phyloP scores from a whole-genome alignment of 345 rosid genomes.

The Arabidopsis thaliana region DNA sequence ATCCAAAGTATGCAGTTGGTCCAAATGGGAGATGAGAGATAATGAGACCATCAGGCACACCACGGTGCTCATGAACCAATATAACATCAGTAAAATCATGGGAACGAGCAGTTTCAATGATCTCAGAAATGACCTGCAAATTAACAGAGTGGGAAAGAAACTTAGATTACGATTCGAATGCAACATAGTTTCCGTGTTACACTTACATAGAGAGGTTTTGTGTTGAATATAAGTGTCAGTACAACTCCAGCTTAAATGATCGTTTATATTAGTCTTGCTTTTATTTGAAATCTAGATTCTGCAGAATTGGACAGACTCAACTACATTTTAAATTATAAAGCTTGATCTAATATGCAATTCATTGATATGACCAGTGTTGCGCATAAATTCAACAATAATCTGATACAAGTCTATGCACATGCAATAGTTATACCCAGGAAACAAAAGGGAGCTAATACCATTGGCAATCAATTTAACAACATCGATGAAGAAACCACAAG shows the following conservation, averaged over 20 bases:
- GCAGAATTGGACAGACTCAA: neutral
- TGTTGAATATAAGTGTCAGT: neutral
- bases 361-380: neutral
- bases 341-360: neutral
- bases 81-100: slow-evolving; percentile 93
- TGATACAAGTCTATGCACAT: neutral
- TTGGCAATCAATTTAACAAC: neutral
- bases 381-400: neutral
- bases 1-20: slow-evolving; percentile 92
- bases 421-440: slow-evolving; percentile 5
- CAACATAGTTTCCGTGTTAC: neutral
- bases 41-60: slow-evolving; percentile 84
- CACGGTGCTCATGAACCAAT: slow-evolving; percentile 88
- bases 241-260: slow-evolving; percentile 15
- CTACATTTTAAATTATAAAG: neutral
- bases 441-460: slow-evolving; percentile 17
- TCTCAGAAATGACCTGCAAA: slow-evolving; percentile 85
- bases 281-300: neutral
- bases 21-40: slow-evolving; percentile 92
- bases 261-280: neutral
- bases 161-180: neutral
- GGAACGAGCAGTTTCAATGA: slow-evolving; percentile 81
- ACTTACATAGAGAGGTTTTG: neutral
- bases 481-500: slow-evolving; percentile 17
- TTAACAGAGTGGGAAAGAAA: neutral